A percentile compares a stretch with the other conserved stretches of the same genome.
These are phyloP conservation scores for Citrus maxima DNA, from an alignment of 345 rosid genomes.

Conservation along the genomic window DNA sequence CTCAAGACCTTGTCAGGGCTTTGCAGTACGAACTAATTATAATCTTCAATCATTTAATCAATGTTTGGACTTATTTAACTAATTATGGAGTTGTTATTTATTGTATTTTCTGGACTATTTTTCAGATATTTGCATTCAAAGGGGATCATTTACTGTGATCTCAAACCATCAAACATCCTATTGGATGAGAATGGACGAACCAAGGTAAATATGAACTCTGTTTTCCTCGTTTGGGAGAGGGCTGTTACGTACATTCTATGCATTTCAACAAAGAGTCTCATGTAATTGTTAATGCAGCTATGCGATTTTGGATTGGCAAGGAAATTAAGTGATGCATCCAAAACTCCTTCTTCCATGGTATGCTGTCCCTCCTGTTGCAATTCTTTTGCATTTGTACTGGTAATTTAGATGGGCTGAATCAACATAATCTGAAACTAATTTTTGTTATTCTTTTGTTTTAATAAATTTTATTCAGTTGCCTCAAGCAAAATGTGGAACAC, in stretches of 20 bases:
- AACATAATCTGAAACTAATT: not conserved
- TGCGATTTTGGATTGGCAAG: conserved; percentile 98
- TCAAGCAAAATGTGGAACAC: conserved; percentile 97
- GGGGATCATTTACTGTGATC: conserved; percentile 88
- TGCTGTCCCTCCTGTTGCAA: conserved; percentile 9
- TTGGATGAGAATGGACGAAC: conserved; percentile 87
- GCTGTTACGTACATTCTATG: conserved; percentile 12
- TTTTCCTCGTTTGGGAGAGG: conserved; percentile 3
- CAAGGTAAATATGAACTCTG: conserved; percentile 47
- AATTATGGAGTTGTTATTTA: not conserved
- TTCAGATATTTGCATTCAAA: conserved; percentile 80
- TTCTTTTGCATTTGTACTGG: not conserved
- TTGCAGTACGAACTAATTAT: conserved; percentile 62
- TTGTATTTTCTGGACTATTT: conserved; percentile 8
- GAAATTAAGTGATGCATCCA: conserved; percentile 69
- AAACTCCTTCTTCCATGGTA: conserved; percentile 71
- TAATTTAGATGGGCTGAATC: conserved; percentile 4
- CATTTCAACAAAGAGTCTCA: conserved; percentile 1
- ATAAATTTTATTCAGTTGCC: conserved; percentile 40
- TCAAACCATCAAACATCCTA: conserved; percentile 94
- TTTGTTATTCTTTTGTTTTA: conserved; percentile 6
- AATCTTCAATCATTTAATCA: not conserved
- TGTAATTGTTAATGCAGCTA: conserved; percentile 53
- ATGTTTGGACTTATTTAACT: too few relatives aligned
- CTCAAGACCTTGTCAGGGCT: conserved; percentile 71